Base-by-base conservation (phyloP, 768 basidiomycete genomes). In the Dictyophora rubrovolvata region DNA sequence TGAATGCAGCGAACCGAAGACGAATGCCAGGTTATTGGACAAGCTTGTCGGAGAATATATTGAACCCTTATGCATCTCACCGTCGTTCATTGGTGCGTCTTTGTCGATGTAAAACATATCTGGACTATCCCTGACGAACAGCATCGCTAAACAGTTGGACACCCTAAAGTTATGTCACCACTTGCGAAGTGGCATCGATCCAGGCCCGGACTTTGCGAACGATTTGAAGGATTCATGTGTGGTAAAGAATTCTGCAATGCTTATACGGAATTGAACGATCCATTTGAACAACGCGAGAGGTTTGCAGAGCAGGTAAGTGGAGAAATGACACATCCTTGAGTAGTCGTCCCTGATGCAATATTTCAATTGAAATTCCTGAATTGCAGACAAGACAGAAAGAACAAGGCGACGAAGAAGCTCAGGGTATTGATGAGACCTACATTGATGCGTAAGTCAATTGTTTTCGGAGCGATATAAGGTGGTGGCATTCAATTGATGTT, bases 31-130 rank as follows among this genome's bases (percentile, higher is more conserved):
- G 35, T 74, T 99, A 53, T 83, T 99, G 47, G 96, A 98, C 76
- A 99, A 98, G 91, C 91, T 99, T 62, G 95, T 98, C 59, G 95
- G 96, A 51, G 95, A 98, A 72, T 98, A 79, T 74, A 98, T 99
- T 70, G 96, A 99, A 70, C 89, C 88, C 33, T 85, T 98, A 57
- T 99, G 96, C 74, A 83, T 97, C 66, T 94, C 89, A 36, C 96
- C 96, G 2, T 79, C 94, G 5, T 99, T 99, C 79, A 98, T 99
- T 65, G 85, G 89, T 87, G 65, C 51, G 77, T 66, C 10, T 23
- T 18, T 53, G 17, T 47, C 22, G 49, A 59, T 28, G 34, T 36
- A 42, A 5, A 58, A 34, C 20, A 28, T 48, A 21, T 20, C 34
- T 7, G 28, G 7, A 7, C 28, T 23, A 20, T 18, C 1, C 16